Conservation (phyloP, 768 basidiomycete genomes). For the Nevesoporus exiguus region DNA sequence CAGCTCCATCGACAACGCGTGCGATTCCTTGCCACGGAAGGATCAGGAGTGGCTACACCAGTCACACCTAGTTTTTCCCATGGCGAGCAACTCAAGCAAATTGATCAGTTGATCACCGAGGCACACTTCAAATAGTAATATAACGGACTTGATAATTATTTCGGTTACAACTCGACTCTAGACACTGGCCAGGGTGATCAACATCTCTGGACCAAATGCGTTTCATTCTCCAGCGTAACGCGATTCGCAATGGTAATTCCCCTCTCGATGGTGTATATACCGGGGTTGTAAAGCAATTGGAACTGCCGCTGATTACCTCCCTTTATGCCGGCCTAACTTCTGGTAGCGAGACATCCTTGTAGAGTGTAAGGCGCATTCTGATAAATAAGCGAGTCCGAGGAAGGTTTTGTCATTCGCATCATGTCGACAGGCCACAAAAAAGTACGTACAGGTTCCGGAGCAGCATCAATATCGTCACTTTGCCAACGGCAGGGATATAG, state of each 20-base stretch:
- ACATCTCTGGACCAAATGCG: conserved; percentile 10
- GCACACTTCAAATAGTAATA: conserved; percentile 40
- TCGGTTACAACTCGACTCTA: conserved; percentile 13
- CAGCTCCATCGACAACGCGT: conserved; percentile 83
- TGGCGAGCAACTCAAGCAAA: conserved; percentile 38
- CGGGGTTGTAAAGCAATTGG: conserved; percentile 26
- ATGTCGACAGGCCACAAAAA: not conserved
- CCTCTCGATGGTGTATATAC: conserved; percentile 34
- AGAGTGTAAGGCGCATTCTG: conserved; percentile 30
- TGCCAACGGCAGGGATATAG: conserved; percentile 95
- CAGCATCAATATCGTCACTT: conserved; percentile 97
- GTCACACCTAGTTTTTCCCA: conserved; percentile 54
- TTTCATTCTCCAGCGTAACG: conserved; percentile 14
- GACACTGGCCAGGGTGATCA: conserved; percentile 14
- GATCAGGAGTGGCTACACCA: conserved; percentile 66
- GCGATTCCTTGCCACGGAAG: conserved; percentile 65
- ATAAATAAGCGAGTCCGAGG: conserved; percentile 1
- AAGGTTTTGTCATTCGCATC: conserved; percentile 2
- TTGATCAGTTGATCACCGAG: conserved; percentile 43
- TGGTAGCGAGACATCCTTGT: conserved; percentile 16
- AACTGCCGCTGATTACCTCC: conserved; percentile 9
- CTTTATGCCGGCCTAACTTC: conserved; percentile 8
- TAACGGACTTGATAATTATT: conserved; percentile 9
- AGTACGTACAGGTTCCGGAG: conserved; percentile 87
- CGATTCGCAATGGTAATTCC: conserved; percentile 27